phyloP scores from a whole-genome alignment of 2,329 filamentous ascomycete species.

The Gnomoniopsis sp. region DNA sequence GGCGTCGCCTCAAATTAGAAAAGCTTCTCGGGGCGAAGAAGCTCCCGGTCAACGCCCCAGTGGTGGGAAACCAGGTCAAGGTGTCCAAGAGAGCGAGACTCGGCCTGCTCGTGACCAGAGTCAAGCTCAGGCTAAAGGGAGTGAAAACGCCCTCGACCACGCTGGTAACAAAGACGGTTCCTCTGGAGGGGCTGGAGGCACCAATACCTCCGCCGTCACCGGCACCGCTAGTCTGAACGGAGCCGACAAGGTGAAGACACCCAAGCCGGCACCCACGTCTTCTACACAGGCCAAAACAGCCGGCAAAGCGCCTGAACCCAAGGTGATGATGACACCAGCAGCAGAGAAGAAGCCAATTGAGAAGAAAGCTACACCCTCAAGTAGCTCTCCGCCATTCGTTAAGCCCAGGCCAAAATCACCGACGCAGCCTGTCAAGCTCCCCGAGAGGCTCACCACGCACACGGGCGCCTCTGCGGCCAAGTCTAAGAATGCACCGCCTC shows the following conservation, averaged over 20 bases:
- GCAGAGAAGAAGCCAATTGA: slow-evolving; percentile 15
- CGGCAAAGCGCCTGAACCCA: slow-evolving; percentile 6
- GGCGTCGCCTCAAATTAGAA: slow-evolving; percentile 15
- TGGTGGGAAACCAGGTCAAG: not conserved
- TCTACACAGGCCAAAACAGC: slow-evolving; percentile 2
- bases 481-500: slow-evolving; percentile 25
- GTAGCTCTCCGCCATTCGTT: slow-evolving; percentile 40
- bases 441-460: slow-evolving; percentile 64
- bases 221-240: slow-evolving; percentile 3
- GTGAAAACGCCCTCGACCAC: slow-evolving; percentile 1
- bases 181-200: not conserved
- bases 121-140: slow-evolving; percentile 3
- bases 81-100: slow-evolving; percentile 4
- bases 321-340: slow-evolving; percentile 8
- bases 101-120: not conserved
- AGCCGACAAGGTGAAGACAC: slow-evolving; percentile 2
- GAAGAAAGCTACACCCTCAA: slow-evolving; percentile 43
- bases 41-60: not conserved
- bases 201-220: not conserved
- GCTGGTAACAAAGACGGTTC: not conserved
- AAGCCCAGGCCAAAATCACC: slow-evolving; percentile 66
- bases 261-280: slow-evolving; percentile 2
- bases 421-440: slow-evolving; percentile 64
- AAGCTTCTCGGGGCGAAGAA: slow-evolving; percentile 9
- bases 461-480: slow-evolving; percentile 69